phyloP scores from a whole-genome alignment of 139 green algal genomes.

The Edaphochlamys debaryana region DNA sequence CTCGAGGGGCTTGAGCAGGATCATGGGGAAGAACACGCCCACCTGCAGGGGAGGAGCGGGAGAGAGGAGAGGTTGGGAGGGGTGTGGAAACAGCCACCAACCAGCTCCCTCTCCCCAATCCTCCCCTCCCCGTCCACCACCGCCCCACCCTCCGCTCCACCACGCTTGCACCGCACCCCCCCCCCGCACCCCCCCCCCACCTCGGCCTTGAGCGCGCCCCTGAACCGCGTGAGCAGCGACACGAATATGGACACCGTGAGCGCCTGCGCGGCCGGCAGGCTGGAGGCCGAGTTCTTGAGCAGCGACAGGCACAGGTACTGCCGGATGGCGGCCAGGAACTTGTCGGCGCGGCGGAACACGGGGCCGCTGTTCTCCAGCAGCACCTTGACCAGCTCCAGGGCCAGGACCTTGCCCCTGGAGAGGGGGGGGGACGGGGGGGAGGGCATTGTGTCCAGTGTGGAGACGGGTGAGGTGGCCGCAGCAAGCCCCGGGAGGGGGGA shows the following conservation, averaged over 20 bases:
- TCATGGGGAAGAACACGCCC: conserved; percentile 98
- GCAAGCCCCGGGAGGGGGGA: too few species aligned
- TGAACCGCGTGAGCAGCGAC: conserved; percentile 85
- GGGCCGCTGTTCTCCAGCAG: conserved; percentile 94
- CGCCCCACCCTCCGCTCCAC: background rate
- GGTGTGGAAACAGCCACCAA: too few species aligned
- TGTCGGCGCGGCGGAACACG: conserved; percentile 83
- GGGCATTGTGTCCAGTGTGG: too few species aligned
- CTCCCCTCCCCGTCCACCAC: background rate
- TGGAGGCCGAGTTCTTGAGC: conserved; percentile 91
- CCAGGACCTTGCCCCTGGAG: conserved; percentile 77
- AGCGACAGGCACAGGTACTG: conserved; percentile 97
- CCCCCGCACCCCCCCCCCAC: background rate
- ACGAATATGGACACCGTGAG: conserved; percentile 94
- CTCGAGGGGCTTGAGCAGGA: conserved; percentile 88
- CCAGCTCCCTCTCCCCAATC: too few species aligned
- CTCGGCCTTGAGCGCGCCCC: conserved; percentile 89
- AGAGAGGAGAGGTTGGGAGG: too few species aligned
- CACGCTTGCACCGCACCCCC: too few species aligned
- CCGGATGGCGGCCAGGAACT: conserved; percentile 88
- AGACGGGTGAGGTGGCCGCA: too few species aligned
- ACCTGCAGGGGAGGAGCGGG: conserved; percentile 49
- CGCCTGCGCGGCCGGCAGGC: conserved; percentile 68
- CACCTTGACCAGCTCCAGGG: conserved; percentile 96
- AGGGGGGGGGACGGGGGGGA: too few species aligned